A percentile compares a stretch with the other conserved stretches of the same genome.
Conservation (phyloP, 1,284 basidiomycete species). For the Sparassis latifolia region DNA sequence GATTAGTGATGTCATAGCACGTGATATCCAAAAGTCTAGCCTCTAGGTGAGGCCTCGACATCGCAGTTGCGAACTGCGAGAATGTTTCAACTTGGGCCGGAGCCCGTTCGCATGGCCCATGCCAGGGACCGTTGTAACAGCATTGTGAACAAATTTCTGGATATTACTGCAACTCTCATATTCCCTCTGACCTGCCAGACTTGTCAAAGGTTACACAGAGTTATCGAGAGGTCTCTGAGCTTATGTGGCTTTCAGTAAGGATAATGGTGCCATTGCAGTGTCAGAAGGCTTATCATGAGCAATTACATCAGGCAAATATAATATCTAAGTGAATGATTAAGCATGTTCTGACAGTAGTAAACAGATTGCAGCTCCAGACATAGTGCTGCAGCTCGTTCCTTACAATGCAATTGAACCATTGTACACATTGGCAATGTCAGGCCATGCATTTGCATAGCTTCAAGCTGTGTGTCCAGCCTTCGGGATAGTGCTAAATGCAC, state of each 20-base stretch:
- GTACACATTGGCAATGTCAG: background rate
- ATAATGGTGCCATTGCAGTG: too few species aligned
- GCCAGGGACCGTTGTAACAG: too few species aligned
- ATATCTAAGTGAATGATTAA: background rate
- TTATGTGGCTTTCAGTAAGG: too few species aligned
- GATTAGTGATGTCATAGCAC: too few species aligned
- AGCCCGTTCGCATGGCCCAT: too few species aligned
- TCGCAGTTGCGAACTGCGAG: too few species aligned
- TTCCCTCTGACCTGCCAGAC: background rate
- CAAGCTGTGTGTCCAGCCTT: background rate
- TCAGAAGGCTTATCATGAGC: background rate
- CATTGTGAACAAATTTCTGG: too few species aligned
- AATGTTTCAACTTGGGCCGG: too few species aligned
- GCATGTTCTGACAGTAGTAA: background rate
- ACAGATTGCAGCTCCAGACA: constrained; percentile 13
- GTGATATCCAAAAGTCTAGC: too few species aligned
- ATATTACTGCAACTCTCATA: too few species aligned
- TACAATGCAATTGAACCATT: constrained; percentile 1
- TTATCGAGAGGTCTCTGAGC: background rate
- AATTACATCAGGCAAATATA: background rate
- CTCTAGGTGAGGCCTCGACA: too few species aligned
- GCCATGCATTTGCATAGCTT: background rate
- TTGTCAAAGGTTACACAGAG: background rate
- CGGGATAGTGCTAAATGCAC: too few species aligned
- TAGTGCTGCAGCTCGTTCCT: constrained; percentile 12